These are phyloP conservation scores for Petasospora rhodanensis DNA, from an alignment of 1,139 yeast genomes.

Conservation along the genomic window DNA sequence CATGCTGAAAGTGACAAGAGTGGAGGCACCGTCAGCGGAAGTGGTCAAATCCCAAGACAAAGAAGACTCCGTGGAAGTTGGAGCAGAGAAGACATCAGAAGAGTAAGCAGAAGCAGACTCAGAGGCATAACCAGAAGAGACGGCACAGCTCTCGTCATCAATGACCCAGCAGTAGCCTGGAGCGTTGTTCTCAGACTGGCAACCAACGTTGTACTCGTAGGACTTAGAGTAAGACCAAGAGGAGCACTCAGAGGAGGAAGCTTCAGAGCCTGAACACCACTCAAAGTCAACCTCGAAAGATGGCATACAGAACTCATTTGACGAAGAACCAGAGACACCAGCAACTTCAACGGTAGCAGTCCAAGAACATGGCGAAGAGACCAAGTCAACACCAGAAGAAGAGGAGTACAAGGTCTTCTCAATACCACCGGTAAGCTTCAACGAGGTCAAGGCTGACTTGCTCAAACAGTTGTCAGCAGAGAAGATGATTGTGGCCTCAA, in stretches of 20 bases:
- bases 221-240: constrained; percentile 10
- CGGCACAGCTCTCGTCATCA: neutral
- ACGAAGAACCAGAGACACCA: neutral
- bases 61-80: too few relatives aligned
- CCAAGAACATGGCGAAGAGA: constrained; percentile 15
- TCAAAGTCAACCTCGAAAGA: constrained; percentile 15
- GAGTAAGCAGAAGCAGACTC: too few relatives aligned
- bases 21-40: too few relatives aligned
- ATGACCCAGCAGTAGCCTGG: constrained; percentile 12
- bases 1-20: too few relatives aligned
- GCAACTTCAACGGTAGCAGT: constrained; percentile 4
- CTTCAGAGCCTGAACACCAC: constrained; percentile 17
- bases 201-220: constrained; percentile 16
- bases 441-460: constrained; percentile 9
- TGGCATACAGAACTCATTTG: constrained; percentile 4
- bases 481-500: constrained; percentile 27
- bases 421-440: constrained; percentile 14
- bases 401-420: constrained; percentile 8
- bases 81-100: too few relatives aligned
- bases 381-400: constrained; percentile 8
- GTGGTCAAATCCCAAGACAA: too few relatives aligned
- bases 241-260: neutral
- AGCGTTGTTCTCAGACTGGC: constrained; percentile 9
- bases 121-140: too few relatives aligned
- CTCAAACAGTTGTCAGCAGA: constrained; percentile 20